Base-by-base conservation (phyloP, 31 red algal genomes). In the Porphyra umbilicalis region DNA sequence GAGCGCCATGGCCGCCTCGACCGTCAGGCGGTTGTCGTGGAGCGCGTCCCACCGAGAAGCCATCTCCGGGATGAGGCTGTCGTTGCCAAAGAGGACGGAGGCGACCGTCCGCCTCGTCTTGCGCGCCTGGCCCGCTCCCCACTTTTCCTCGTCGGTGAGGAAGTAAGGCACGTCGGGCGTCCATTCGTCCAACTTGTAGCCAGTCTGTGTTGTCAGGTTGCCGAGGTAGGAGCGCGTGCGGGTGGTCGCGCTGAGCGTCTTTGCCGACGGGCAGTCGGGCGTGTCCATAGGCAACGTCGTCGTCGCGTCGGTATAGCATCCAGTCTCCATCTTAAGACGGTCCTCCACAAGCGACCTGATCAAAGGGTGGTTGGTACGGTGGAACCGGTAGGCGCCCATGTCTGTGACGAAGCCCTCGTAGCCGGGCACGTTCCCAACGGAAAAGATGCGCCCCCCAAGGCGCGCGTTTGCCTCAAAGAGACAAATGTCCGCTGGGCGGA, bases 401-500 rank as follows among this genome's bases (percentile, higher is more conserved):
- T 88, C 86, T 1, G 83, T 76, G 25, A 80, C 83, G 79, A 79
- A 88, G 71, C 77, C 57, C 35, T 75, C 34, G 75, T 82, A 88
- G 34, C 38, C 79, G 8, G 86, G 79, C 4, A 82, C 80, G 35
- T 82, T 35, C 39, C 33, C 34, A 9, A 88, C 86, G 86, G 86
- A 82, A 75, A 82, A 67, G 77, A 88, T 88, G 74, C 80, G 86
- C 42, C 86, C 86, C 34, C 80, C 86, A 15, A 81, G 86, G 33
- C 86, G 86, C 2, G 34, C 10, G 29, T 83, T 83, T 75, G 86
- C 86, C 38, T 88, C 86, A 83, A 83, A 88, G 81, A 88, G 78
- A 34, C 86, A 88, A 31, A 88, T 38, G 4, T 75, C 11, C 34
- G 13, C 3, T n/a, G 79, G 36, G 31, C 71, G 71, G 42, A 87